These are phyloP conservation scores for Heimioporus retisporus DNA, from an alignment of 1,284 basidiomycete species.

Conservation along the genomic window DNA sequence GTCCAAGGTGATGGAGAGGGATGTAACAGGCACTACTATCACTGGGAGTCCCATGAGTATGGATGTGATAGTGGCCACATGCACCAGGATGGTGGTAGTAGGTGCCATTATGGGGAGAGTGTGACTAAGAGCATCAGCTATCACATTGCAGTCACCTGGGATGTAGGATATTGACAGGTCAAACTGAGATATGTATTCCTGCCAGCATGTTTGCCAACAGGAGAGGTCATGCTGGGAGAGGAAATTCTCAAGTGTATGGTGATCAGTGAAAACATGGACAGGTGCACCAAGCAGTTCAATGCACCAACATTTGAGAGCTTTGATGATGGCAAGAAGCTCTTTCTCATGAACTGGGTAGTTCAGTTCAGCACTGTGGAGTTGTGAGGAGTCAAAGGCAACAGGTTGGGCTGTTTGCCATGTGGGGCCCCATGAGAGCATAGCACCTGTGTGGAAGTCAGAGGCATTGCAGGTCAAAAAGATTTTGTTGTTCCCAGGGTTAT, in stretches of 20 bases:
- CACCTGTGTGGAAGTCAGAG: slow-evolving; percentile 44
- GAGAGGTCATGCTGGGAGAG: slow-evolving; percentile 47
- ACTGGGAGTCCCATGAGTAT: no score
- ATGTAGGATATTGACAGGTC: no score
- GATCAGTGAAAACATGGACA: slow-evolving; percentile 51
- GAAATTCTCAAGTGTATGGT: slow-evolving; percentile 51
- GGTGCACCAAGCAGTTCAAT: slow-evolving; percentile 43
- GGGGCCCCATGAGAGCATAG: slow-evolving; percentile 42
- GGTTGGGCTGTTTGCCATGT: slow-evolving; percentile 37
- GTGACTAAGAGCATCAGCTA: no score
- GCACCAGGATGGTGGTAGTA: no score
- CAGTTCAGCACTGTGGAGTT: slow-evolving; percentile 3
- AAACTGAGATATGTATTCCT: slow-evolving; percentile 46
- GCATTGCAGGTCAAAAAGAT: slow-evolving; percentile 53
- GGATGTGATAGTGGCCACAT: no score
- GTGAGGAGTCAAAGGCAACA: neutral
- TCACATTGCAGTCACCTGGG: no score
- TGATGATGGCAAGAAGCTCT: slow-evolving; percentile 47
- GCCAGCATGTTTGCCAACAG: slow-evolving; percentile 47
- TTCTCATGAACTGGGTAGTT: slow-evolving; percentile 53
- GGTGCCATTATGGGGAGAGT: no score
- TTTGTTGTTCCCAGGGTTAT: slow-evolving; percentile 37
- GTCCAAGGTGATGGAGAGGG: no score
- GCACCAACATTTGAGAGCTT: slow-evolving; percentile 47
- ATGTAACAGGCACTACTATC: no score